Evolutionary conservation across 495 filamentous ascomycete species (phyloP).

Genomic region (Pyrenopolyporus hunteri): DNA sequence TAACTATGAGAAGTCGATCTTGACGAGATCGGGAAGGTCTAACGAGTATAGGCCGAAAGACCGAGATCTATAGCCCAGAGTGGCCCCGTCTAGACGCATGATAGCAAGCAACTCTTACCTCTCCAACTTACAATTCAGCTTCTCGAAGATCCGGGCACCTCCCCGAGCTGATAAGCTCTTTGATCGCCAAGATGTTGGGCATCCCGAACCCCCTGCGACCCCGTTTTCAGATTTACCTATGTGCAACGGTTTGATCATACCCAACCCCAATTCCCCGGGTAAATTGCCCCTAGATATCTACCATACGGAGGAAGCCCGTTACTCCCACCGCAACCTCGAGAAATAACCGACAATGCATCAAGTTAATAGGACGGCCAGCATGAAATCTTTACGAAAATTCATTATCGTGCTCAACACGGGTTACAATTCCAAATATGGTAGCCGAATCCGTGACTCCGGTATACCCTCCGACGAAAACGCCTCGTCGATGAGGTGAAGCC

Average conservation of each 20-base stretch:
- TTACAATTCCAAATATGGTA: constrained; percentile 18
- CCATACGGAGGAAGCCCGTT: constrained; percentile 5
- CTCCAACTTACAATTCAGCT: constrained; percentile 32
- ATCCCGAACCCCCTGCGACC: constrained; percentile 29
- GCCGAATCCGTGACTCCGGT: constrained; percentile 12
- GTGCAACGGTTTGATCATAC: constrained; percentile 19
- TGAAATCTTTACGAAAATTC: constrained; percentile 5
- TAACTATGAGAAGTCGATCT: constrained; percentile 16
- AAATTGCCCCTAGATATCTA: constrained; percentile 23
- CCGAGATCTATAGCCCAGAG: constrained; percentile 12
- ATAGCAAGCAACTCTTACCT: constrained; percentile 10
- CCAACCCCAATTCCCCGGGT: constrained; percentile 26
- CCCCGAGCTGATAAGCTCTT: constrained; percentile 28
- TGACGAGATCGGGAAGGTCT: constrained; percentile 35
- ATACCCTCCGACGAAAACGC: background rate
- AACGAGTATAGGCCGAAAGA: background rate
- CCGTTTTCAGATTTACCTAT: constrained; percentile 21
- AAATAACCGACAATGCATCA: constrained; percentile 4
- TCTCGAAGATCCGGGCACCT: constrained; percentile 25
- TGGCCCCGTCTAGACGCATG: constrained; percentile 22
- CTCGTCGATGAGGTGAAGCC: background rate
- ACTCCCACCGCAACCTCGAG: background rate
- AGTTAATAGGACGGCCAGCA: background rate
- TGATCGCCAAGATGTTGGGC: constrained; percentile 22
- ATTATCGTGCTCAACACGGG: constrained; percentile 10